Conservation (phyloP, 371 early-diverging fungal genomes). For the Rhizopus stolonifer region DNA sequence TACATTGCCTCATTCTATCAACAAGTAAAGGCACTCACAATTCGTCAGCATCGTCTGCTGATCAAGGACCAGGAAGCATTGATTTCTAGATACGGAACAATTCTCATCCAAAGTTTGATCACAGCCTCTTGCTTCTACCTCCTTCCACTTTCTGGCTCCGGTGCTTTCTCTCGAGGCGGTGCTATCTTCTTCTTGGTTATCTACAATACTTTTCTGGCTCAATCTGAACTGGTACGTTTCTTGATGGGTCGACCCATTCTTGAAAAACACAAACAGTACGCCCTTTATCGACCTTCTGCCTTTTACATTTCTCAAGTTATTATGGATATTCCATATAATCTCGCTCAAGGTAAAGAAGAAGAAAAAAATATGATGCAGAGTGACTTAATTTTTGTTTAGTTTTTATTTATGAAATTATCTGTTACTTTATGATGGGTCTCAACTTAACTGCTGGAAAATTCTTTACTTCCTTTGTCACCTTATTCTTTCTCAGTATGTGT, state of each 20-base stretch:
- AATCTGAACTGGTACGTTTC: constrained; percentile 50
- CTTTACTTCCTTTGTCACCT: constrained; percentile 49
- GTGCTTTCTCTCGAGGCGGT: constrained; percentile 75
- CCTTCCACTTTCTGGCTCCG: constrained; percentile 48
- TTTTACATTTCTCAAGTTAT: constrained; percentile 60
- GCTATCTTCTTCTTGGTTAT: constrained; percentile 59
- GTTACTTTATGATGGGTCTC: constrained; percentile 66
- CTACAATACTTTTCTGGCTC: constrained; percentile 55
- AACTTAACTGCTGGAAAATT: constrained; percentile 51
- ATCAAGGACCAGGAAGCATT: constrained; percentile 51
- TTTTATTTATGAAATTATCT: constrained; percentile 49
- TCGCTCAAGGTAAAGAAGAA: constrained; percentile 26
- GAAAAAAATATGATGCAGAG: constrained; percentile 7
- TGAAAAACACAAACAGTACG: constrained; percentile 69
- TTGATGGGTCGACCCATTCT: constrained; percentile 60
- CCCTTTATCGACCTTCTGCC: constrained; percentile 65
- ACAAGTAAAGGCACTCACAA: constrained; percentile 60
- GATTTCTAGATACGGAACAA: constrained; percentile 59
- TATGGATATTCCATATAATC: constrained; percentile 37
- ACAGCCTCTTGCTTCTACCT: constrained; percentile 67
- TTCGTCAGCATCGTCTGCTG: constrained; percentile 61
- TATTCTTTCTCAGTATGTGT: constrained; percentile 49
- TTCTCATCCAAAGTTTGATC: constrained; percentile 64
- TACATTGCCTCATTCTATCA: constrained; percentile 63
- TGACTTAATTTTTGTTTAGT: constrained; percentile 36